phyloP scores from a whole-genome alignment of 306 rosid genomes.

The Aeschynomene evenia region DNA sequence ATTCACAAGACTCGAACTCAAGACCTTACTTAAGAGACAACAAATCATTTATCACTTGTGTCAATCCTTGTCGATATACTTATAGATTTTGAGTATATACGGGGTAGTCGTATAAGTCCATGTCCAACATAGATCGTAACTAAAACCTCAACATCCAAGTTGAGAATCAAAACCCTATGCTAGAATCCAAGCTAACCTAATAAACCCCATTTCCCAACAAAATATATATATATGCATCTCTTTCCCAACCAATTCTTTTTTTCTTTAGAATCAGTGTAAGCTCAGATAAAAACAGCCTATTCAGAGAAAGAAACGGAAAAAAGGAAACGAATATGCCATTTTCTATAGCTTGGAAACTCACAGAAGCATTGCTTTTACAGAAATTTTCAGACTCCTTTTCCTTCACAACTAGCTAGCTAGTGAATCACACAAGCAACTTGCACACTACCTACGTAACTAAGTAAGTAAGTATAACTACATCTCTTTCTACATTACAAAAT shows the following conservation, averaged over 20 bases:
- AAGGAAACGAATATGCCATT: constrained; percentile 44
- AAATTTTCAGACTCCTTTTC: constrained; percentile 37
- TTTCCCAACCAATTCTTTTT: constrained; percentile 28
- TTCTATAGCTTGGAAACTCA: constrained; percentile 57
- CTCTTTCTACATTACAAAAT: constrained; percentile 34
- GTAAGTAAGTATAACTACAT: too few species aligned
- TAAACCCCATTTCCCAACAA: constrained; percentile 43
- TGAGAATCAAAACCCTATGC: constrained; percentile 21
- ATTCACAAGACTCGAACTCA: too few species aligned
- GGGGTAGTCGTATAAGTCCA: too few species aligned
- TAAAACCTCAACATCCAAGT: constrained; percentile 27
- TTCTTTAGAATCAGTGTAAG: constrained; percentile 63
- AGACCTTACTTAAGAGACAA: too few species aligned
- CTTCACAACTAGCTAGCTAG: constrained; percentile 15
- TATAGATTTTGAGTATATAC: too few species aligned
- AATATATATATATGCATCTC: constrained; percentile 4
- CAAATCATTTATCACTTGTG: too few species aligned
- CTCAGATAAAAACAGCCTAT: background rate
- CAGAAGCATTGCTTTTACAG: constrained; percentile 51
- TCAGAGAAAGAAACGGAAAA: background rate
- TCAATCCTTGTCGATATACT: too few species aligned
- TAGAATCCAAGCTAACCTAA: constrained; percentile 26
- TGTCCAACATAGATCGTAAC: background rate
- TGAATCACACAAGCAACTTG: constrained; percentile 27
- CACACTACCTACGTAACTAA: constrained; percentile 28